Evolutionary conservation across 441 rosid genomes (phyloP), one percentile per base, ranked within the genome.

Genomic region (Brassica hybrid): DNA sequence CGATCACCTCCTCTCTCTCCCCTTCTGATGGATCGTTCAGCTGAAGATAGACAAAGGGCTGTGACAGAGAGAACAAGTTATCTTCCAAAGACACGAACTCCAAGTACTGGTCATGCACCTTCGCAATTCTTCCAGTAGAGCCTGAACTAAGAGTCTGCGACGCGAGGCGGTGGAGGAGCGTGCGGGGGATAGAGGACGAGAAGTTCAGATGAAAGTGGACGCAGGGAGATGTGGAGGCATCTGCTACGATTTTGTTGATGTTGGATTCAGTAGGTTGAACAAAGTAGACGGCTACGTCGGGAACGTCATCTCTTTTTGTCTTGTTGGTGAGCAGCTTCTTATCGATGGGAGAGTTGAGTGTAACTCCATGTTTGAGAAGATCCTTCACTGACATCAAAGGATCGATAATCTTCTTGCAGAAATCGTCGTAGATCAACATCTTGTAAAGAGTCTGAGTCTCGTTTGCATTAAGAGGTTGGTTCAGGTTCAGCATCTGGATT

Each of bases 331-430:
- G 17, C 54, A 48, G 5, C 7, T n/a, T 48, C 16, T 48, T 48
- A 48, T 13, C 16, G 16, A 48, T 48, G 54, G 17, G 6, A 48
- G 54, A 48, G 16, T n/a, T 5, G 56, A 48, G 56, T 48, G 56
- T n/a, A n/a, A 48, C 56, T 48, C 56, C 17, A n/a, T 48, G 56
- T n/a, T n/a, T 48, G 56, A 48, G 56, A 48, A 48, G 56, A 48
- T 48, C 56, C 56, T 48, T 48, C 17, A 48, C 56, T 48, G 56
- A 48, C 56, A 48, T 48, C 56, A 48, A 48, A 48, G 17, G 56
- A 48, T n/a, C 56, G 56, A 48, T 48, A n/a, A 48, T 48, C 56
- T 48, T 48, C 56, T 48, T 48, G 56, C 56, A 48, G 56, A 48
- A 48, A 5, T 48, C 56, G 17, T 48, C 56, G 56, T 48, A 48